phyloP scores from a whole-genome alignment of 176 grass and related monocot species.

The Ensete ventricosum region DNA sequence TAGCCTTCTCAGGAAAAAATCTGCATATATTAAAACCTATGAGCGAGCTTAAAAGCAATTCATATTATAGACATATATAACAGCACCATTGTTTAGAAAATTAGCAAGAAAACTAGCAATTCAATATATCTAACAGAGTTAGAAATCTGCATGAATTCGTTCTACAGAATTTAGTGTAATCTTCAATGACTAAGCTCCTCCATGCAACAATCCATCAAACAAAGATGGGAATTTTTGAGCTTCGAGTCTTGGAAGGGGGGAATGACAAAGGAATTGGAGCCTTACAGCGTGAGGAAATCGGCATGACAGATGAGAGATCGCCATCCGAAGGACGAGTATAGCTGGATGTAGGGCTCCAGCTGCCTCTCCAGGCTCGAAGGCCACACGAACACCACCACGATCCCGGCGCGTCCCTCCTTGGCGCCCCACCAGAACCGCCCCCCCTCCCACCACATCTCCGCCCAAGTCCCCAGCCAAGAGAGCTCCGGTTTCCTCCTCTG shows the following conservation, averaged over 20 bases:
- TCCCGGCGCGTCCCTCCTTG: conserved; percentile 27
- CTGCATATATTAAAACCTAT: conserved; percentile 21
- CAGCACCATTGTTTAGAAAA: not conserved
- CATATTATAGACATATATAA: too few species aligned
- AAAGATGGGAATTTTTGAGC: too few species aligned
- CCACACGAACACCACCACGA: conserved; percentile 95
- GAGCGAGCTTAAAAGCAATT: not conserved
- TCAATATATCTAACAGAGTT: not conserved
- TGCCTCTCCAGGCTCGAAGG: conserved; percentile 76
- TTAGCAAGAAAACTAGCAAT: too few species aligned
- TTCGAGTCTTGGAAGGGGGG: too few species aligned
- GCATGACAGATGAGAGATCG: conserved; percentile 84
- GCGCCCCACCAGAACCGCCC: conserved; percentile 73
- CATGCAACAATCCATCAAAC: too few species aligned
- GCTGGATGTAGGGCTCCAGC: conserved; percentile 46
- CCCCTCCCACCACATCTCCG: conserved; percentile 28
- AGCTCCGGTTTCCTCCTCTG: too few species aligned
- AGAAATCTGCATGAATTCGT: too few species aligned
- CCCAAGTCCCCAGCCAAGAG: too few species aligned
- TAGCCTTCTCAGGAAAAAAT: conserved; percentile 79
- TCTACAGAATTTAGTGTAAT: too few species aligned
- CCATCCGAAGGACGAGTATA: conserved; percentile 70
- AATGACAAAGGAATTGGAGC: too few species aligned
- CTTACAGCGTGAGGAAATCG: conserved; percentile 70
- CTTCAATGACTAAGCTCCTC: too few species aligned